Conservation (phyloP, 2,329 filamentous ascomycete genomes). For the Phialophora verrucosa region DNA sequence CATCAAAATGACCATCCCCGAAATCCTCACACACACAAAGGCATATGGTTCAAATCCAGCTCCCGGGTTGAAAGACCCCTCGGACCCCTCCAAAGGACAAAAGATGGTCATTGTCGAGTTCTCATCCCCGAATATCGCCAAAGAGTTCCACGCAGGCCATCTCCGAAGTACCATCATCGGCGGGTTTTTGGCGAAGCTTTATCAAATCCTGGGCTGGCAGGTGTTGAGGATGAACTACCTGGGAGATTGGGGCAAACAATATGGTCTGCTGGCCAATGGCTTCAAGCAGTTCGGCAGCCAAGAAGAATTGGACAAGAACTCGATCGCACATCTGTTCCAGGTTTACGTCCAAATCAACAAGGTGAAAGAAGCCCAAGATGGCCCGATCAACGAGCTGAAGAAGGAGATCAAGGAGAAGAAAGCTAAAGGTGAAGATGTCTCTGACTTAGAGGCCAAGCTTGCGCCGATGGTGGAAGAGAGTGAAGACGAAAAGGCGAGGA, state of each 20-base stretch:
- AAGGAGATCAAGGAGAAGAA: slow-evolving; percentile 56
- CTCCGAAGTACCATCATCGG: slow-evolving; percentile 71
- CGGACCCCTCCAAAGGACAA: slow-evolving; percentile 63
- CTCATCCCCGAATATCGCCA: slow-evolving; percentile 70
- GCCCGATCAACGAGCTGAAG: slow-evolving; percentile 61
- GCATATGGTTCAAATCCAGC: slow-evolving; percentile 66
- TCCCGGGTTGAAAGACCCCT: slow-evolving; percentile 64
- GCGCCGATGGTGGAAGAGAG: slow-evolving; percentile 57
- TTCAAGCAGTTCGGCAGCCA: slow-evolving; percentile 67
- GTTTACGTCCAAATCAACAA: slow-evolving; percentile 70
- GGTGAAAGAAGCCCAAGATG: slow-evolving; percentile 62
- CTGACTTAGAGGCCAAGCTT: slow-evolving; percentile 53
- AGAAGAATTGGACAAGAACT: slow-evolving; percentile 64
- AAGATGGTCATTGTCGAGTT: slow-evolving; percentile 65
- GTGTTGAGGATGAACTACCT: slow-evolving; percentile 70
- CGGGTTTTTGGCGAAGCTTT: slow-evolving; percentile 67
- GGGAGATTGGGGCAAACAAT: slow-evolving; percentile 73
- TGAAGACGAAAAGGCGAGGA: slow-evolving; percentile 57
- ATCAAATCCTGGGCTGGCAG: slow-evolving; percentile 66
- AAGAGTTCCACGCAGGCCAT: slow-evolving; percentile 70
- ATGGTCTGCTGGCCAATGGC: slow-evolving; percentile 65
- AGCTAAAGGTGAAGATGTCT: slow-evolving; percentile 56
- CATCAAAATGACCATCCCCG: slow-evolving; percentile 62
- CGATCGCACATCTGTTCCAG: slow-evolving; percentile 69
- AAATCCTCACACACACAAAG: slow-evolving; percentile 62